A percentile compares a stretch with the other conserved stretches of the same genome.
phyloP scores from a whole-genome alignment of 495 filamentous ascomycete genomes.

The Tuber borchii region DNA sequence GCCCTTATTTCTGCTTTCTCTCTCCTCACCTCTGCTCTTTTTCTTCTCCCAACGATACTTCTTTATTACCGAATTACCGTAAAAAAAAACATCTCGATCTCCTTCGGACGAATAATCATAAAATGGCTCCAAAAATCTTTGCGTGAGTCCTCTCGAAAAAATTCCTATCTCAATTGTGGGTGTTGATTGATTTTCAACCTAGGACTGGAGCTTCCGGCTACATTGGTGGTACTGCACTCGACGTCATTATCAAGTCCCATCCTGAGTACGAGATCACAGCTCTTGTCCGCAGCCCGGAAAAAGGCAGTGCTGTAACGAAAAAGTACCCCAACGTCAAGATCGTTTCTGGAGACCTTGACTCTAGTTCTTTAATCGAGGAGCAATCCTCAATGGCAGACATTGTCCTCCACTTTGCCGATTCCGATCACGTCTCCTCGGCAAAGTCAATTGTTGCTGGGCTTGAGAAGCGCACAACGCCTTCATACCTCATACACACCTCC shows the following conservation, averaged over 20 bases:
- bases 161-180: not conserved
- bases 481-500: slow-evolving; percentile 55
- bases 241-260: slow-evolving; percentile 44
- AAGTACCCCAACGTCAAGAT: slow-evolving; percentile 51
- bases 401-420: slow-evolving; percentile 53
- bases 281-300: slow-evolving; percentile 45
- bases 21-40: not conserved
- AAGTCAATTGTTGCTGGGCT: slow-evolving; percentile 50
- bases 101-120: slow-evolving; percentile 2
- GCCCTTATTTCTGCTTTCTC: not conserved
- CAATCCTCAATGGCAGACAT: slow-evolving; percentile 55
- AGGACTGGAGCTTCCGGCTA: slow-evolving; percentile 51
- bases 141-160: slow-evolving; percentile 12
- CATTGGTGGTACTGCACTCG: slow-evolving; percentile 50
- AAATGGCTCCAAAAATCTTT: slow-evolving; percentile 40
- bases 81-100: slow-evolving; percentile 7
- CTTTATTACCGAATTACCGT: not conserved
- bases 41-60: not conserved
- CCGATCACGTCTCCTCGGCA: slow-evolving; percentile 50
- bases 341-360: slow-evolving; percentile 53
- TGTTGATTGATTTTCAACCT: not conserved
- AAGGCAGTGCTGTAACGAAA: slow-evolving; percentile 13
- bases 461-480: slow-evolving; percentile 28
- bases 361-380: slow-evolving; percentile 48
- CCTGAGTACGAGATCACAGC: slow-evolving; percentile 47